phyloP scores from a whole-genome alignment of 345 rosid genomes.

The Sonneratia alba region DNA sequence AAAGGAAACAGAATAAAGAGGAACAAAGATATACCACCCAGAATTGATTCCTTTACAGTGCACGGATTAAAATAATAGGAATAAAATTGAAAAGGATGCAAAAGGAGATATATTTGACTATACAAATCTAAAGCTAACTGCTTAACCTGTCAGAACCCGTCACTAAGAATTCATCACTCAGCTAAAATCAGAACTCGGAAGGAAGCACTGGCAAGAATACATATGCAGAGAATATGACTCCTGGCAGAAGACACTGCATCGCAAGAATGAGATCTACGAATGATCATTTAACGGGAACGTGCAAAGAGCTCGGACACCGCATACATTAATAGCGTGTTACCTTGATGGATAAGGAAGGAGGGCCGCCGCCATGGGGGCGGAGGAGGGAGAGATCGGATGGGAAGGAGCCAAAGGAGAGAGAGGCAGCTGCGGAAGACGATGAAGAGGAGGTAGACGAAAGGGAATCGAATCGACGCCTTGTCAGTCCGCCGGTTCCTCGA shows the following conservation, averaged over 20 bases:
- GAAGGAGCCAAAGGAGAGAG: conserved; percentile 49
- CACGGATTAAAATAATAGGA: not conserved
- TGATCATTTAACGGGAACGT: not conserved
- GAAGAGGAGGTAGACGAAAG: conserved; percentile 28
- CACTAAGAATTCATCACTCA: not conserved
- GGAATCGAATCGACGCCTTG: conserved; percentile 47
- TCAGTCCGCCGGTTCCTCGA: conserved; percentile 76
- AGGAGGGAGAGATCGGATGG: conserved; percentile 54
- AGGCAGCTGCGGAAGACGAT: conserved; percentile 15
- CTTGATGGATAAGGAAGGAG: conserved; percentile 31
- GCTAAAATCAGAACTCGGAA: not conserved
- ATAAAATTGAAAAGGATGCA: not conserved
- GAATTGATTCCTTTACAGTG: not conserved
- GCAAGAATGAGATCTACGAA: not conserved
- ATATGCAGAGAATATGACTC: not conserved
- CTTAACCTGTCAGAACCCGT: not conserved
- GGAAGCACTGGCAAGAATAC: not conserved
- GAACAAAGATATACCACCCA: not conserved
- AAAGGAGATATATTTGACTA: not conserved
- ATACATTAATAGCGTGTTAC: conserved; percentile 12
- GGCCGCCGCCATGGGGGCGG: conserved; percentile 62
- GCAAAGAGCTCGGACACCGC: not conserved
- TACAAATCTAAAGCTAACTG: not conserved
- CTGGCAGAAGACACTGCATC: not conserved
- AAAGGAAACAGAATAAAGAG: not conserved